Evolutionary conservation across 768 basidiomycete species (phyloP), one percentile per base, ranked within the genome.

Genomic region (Imleria badia): DNA sequence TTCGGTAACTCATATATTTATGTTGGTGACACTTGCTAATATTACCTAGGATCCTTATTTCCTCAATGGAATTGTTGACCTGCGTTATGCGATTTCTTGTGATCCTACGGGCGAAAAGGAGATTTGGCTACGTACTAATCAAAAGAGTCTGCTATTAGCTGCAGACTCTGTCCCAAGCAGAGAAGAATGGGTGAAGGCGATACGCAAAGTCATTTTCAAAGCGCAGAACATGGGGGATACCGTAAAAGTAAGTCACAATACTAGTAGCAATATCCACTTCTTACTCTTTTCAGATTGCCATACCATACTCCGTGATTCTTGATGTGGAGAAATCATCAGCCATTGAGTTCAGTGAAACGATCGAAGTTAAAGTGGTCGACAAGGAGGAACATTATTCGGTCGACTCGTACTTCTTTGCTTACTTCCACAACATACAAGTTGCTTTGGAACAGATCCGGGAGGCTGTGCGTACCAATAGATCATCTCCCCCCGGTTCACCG

Each of bases 171-270:
- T 85, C 10, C 86, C 90, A 2, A 92, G 87, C 66, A 81, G 91
- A 44, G 87, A 94, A 44, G 94, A 96, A 73, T 99, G 96, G 96
- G 87, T 98, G 44, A 98, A 97, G 70, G 87, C 92, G 10, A 86
- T 99, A 56, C 83, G 87, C 54, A 96, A 90, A 71, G 88, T 94
- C 51, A 94, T 98, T 51, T 95, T 98, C 76, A 93, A 94, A 68
- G 87, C 89, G 15, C 95, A 98, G 75, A 97, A 98, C 70, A 88
- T 88, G 80, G 96, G 97, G 3, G 94, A 98, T 64, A 90, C 84
- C 62, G 94, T 98, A 60, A 98, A 98, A 81, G 91, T 89, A 59
- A 26, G 71, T 62, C 23, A 48, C 7, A 44, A 29, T 48, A 30
- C 5, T 40, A 8, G 26, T 5, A n/a, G 17, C 13, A 12, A 30